Percentiles rank a stretch among this genome's conserved stretches.
These are phyloP conservation scores for Ramaria sp. DNA, from an alignment of 768 basidiomycete species.

Conservation along the genomic window DNA sequence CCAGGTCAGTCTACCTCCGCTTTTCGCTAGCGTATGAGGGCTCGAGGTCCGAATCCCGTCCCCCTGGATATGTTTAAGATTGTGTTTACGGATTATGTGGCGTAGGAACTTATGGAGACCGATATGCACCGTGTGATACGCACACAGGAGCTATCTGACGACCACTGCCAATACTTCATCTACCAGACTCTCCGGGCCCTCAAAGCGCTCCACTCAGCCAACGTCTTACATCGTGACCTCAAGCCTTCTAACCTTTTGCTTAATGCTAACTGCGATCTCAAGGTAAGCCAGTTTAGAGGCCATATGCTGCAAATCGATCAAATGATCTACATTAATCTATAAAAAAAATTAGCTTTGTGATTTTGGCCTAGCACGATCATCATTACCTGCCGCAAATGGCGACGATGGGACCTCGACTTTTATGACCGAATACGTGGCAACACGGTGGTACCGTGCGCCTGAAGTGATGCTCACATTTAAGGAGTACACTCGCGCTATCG, in stretches of 20 bases:
- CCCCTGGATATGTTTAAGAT: neutral
- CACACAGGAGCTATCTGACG: slow-evolving; percentile 90
- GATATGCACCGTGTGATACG: slow-evolving; percentile 96
- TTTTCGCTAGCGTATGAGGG: neutral
- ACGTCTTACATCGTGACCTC: slow-evolving; percentile 93
- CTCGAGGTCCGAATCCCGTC: neutral
- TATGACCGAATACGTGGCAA: slow-evolving; percentile 98
- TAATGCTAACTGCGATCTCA: slow-evolving; percentile 94
- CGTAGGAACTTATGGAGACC: slow-evolving; percentile 91
- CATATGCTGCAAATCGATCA: too few relatives aligned
- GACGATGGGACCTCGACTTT: slow-evolving; percentile 73
- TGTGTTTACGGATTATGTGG: slow-evolving; percentile 34
- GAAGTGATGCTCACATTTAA: slow-evolving; percentile 99
- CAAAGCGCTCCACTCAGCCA: slow-evolving; percentile 92
- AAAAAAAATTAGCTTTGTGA: slow-evolving; percentile 45
- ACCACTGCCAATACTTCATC: slow-evolving; percentile 91
- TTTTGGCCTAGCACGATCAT: slow-evolving; percentile 82
- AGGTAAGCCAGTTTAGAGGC: slow-evolving; percentile 48
- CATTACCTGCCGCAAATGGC: slow-evolving; percentile 75
- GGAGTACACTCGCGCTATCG: slow-evolving; percentile 90
- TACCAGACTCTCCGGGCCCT: slow-evolving; percentile 92
- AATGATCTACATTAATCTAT: too few relatives aligned
- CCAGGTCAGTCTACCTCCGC: neutral
- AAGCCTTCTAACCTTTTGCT: slow-evolving; percentile 96
- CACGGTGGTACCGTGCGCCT: slow-evolving; percentile 97